A percentile compares a stretch with the other conserved stretches of the same genome.
These are phyloP conservation scores for Aspergillus taichungensis DNA, from an alignment of 495 filamentous ascomycete genomes.

Conservation along the genomic window DNA sequence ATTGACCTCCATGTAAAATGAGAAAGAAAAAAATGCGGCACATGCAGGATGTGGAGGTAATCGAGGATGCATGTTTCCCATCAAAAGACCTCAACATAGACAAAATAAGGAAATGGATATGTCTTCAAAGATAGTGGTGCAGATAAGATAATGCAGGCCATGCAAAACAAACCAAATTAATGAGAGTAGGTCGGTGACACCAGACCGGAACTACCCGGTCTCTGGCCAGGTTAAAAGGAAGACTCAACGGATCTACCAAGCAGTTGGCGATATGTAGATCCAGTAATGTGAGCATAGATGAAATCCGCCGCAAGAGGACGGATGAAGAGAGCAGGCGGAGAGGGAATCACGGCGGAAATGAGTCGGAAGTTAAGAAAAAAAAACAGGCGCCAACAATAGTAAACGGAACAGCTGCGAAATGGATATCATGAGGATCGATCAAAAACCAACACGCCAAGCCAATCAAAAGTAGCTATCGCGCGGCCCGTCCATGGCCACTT, in stretches of 20 bases:
- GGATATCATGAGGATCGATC: constrained; percentile 15
- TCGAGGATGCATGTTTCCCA: no score
- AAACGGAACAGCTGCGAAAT: constrained; percentile 4
- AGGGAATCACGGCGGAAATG: not conserved
- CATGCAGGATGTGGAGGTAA: no score
- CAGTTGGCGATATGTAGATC: no score
- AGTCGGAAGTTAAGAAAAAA: not conserved
- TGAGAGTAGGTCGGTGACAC: not conserved
- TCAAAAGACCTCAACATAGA: not conserved
- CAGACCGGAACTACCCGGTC: no score
- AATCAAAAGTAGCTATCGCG: not conserved
- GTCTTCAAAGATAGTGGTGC: no score
- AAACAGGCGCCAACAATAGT: not conserved
- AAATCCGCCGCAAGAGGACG: not conserved
- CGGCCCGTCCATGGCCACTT: constrained; percentile 10
- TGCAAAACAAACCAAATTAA: no score
- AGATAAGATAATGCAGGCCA: no score
- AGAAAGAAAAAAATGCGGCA: no score
- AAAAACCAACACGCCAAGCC: constrained; percentile 2
- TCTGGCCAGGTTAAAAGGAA: no score
- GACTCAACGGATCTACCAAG: no score
- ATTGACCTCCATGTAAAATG: no score
- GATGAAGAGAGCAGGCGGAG: constrained; percentile 1
- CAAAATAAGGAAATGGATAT: not conserved
- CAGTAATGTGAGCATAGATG: no score